Percentiles rank a stretch among this genome's conserved stretches.
Evolutionary conservation across 768 basidiomycete species (phyloP).

Genomic region (Filobasidium wieringae): DNA sequence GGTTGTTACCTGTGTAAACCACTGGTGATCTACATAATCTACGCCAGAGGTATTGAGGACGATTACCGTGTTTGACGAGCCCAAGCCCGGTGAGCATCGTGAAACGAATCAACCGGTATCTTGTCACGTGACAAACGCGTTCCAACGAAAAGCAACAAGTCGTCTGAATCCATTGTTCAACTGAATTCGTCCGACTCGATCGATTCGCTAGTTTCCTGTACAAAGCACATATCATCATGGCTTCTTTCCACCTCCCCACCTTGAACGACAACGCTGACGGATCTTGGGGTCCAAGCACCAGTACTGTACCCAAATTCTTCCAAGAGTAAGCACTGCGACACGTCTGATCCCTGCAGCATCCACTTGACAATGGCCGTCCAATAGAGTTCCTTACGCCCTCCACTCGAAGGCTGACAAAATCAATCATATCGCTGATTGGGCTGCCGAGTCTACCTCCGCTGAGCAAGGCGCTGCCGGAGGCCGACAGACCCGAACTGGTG

Average conservation of each 20-base stretch:
- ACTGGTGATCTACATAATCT: too few relatives aligned
- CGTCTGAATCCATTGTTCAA: too few relatives aligned
- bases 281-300: constrained; percentile 52
- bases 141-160: too few relatives aligned
- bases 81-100: too few relatives aligned
- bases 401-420: constrained; percentile 99
- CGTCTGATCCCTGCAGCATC: neutral
- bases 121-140: too few relatives aligned
- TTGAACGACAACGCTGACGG: constrained; percentile 88
- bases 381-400: constrained; percentile 82
- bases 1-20: too few relatives aligned
- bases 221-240: constrained; percentile 50
- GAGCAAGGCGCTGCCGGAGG: constrained; percentile 38
- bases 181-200: too few relatives aligned
- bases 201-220: too few relatives aligned
- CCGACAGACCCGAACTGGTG: constrained; percentile 41
- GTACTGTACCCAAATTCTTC: constrained; percentile 66
- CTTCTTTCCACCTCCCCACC: constrained; percentile 65
- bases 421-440: constrained; percentile 96
- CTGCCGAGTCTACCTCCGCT: constrained; percentile 49
- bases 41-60: too few relatives aligned
- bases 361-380: neutral
- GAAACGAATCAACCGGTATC: too few relatives aligned
- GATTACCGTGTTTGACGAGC: too few relatives aligned
- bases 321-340: constrained; percentile 52